Base-by-base conservation (phyloP, 176 grass and related monocot species). In the Ananas comosus region DNA sequence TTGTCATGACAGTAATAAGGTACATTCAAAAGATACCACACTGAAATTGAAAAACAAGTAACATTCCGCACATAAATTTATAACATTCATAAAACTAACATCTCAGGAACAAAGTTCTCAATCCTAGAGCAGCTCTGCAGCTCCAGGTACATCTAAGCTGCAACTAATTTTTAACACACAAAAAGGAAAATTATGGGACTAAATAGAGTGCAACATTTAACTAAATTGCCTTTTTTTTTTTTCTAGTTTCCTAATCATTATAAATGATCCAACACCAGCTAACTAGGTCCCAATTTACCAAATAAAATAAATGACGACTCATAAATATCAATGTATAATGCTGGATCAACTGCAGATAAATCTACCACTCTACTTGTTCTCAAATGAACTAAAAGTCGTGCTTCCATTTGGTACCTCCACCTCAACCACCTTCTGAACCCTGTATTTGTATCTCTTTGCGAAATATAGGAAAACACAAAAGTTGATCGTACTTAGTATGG, bases 401-500 rank as follows among this genome's bases (percentile, higher is more conserved):
- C 28, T 67, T 49, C 13, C 7, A 47, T 67, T 48, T 47, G n/a
- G 3, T 9, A 67, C 4, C 13, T 48, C 65, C 27, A 48, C 10
- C 29, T 67, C 65, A 47, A 48, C 29, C 0, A 13, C 69, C 14
- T 66, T 23, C 53, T 61, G 72, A 66, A 80, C 57, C 49, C 92
- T 96, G 68, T 89, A 91, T 64, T 73, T 87, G 85, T 96, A 96
- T 0, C 71, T 50, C 63, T 53, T 86, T 69, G 92, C 86, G 19
- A 89, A 72, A 61, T 73, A 87, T 73, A 96, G 19, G 57, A 91
- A 96, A 22, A 59, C 76, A 72, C 77, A 78, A 63, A 96, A 79
- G 81, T 96, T 96, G 59, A 89, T 9, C 4, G 70, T 63, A 74
- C 88, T 91, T 50, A 96, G 80, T 78, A 78, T 76, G 18, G 88